Conservation (phyloP, 257 asterid genomes). For the Knoxia roxburghii region DNA sequence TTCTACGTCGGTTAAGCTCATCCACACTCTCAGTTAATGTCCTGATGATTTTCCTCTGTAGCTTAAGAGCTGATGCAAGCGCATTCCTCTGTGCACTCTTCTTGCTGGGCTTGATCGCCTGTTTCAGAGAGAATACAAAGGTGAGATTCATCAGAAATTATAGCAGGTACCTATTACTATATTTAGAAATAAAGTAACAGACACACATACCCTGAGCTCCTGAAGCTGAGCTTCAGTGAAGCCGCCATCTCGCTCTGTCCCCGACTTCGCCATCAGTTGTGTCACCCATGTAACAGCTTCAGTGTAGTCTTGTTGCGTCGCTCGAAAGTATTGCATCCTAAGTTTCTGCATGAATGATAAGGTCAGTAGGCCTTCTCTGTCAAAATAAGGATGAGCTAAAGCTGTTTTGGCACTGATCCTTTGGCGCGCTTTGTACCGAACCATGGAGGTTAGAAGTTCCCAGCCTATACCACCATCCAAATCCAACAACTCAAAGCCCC, state of each 20-base stretch:
- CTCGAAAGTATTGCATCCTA: constrained; percentile 64
- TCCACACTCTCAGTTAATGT: constrained; percentile 65
- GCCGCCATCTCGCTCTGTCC: constrained; percentile 84
- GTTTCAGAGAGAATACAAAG: constrained; percentile 17
- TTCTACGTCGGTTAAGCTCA: constrained; percentile 54
- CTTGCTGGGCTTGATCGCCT: constrained; percentile 71
- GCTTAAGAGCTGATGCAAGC: constrained; percentile 74
- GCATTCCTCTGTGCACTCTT: constrained; percentile 68
- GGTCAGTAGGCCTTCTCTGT: constrained; percentile 77
- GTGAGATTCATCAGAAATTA: not conserved
- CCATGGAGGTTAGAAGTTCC: constrained; percentile 90
- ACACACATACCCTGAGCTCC: constrained; percentile 54
- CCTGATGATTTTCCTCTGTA: constrained; percentile 58
- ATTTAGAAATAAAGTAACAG: no score
- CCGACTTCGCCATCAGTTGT: constrained; percentile 87
- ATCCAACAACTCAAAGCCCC: constrained; percentile 81
- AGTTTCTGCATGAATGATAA: constrained; percentile 82
- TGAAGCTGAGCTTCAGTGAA: constrained; percentile 96
- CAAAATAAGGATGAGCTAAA: constrained; percentile 91
- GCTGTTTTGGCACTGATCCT: constrained; percentile 83
- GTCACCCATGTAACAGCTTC: constrained; percentile 79
- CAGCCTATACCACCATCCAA: constrained; percentile 89
- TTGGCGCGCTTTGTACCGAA: constrained; percentile 82
- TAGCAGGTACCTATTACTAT: not conserved
- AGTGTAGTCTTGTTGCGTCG: constrained; percentile 80